These are phyloP conservation scores for Vigna hirtella DNA, from an alignment of 306 rosid species.

Conservation along the genomic window DNA sequence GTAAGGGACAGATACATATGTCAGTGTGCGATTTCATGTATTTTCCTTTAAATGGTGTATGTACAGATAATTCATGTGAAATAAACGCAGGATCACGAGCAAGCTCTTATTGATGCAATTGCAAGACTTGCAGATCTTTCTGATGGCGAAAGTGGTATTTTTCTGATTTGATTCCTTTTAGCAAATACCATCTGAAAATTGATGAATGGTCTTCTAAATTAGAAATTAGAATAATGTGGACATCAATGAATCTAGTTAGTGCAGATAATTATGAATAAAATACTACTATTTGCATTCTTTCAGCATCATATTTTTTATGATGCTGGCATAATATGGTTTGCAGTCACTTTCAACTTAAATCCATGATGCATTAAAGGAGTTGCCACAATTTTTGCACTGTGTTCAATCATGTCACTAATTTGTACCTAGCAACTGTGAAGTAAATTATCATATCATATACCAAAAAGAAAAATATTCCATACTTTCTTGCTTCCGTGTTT, in stretches of 20 bases:
- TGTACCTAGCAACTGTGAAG: conserved; percentile 12
- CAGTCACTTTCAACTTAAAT: conserved; percentile 10
- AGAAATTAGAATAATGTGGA: neutral
- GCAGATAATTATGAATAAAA: neutral
- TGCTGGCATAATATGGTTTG: neutral
- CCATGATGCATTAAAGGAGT: neutral
- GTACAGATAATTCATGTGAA: conserved; percentile 9
- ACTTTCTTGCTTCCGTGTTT: neutral
- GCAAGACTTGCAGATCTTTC: conserved; percentile 76
- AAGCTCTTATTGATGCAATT: conserved; percentile 87
- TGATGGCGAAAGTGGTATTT: conserved; percentile 87
- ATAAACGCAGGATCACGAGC: conserved; percentile 83
- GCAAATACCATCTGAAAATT: neutral
- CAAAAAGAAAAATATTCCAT: neutral
- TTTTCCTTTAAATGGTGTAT: conserved; percentile 6
- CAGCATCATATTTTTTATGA: neutral
- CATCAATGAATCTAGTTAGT: conserved; percentile 3
- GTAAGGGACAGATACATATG: conserved; percentile 48
- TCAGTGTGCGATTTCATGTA: conserved; percentile 19
- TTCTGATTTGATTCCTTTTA: conserved; percentile 19
- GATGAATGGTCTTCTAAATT: conserved; percentile 9
- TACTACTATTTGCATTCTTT: neutral
- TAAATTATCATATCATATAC: neutral
- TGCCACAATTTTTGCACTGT: too few species aligned
- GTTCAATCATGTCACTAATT: neutral